phyloP scores from a whole-genome alignment of 768 basidiomycete genomes.

The Pleurotus giganteus region DNA sequence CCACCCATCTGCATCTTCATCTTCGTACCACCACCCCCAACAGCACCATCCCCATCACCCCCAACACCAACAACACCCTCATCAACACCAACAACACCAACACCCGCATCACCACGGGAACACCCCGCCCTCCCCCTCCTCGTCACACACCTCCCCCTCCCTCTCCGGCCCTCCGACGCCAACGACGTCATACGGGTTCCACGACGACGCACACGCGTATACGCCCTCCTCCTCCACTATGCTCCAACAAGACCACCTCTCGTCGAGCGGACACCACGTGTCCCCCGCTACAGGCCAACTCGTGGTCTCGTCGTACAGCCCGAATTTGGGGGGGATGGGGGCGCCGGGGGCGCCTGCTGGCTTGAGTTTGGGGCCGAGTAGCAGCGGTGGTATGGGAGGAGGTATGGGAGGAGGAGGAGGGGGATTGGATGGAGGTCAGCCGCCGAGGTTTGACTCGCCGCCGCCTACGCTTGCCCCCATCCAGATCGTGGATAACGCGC shows the following conservation, averaged over 20 bases:
- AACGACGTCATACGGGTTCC: constrained; percentile 40
- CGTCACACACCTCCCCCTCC: constrained; percentile 30
- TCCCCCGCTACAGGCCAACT: constrained; percentile 19
- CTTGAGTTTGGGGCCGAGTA: neutral
- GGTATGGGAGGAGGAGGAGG: neutral
- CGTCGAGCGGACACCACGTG: constrained; percentile 28
- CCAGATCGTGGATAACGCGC: constrained; percentile 37
- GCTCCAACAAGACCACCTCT: constrained; percentile 28
- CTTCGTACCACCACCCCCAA: constrained; percentile 29
- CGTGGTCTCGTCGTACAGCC: constrained; percentile 18
- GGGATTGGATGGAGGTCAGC: neutral
- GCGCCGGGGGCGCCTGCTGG: neutral
- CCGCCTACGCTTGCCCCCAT: constrained; percentile 59
- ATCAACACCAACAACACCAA: constrained; percentile 27
- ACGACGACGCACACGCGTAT: constrained; percentile 41
- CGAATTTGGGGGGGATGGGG: constrained; percentile 8
- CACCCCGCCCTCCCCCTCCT: constrained; percentile 53
- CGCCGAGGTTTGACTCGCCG: constrained; percentile 47
- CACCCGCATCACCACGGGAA: constrained; percentile 21
- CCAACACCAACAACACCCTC: constrained; percentile 25
- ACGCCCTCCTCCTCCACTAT: constrained; percentile 31
- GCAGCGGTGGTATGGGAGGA: neutral
- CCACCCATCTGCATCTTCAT: too few species aligned
- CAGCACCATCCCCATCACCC: constrained; percentile 30
- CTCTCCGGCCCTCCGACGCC: constrained; percentile 40